A percentile compares a stretch with the other conserved stretches of the same genome.
phyloP scores from a whole-genome alignment of 768 basidiomycete genomes.

The Russula lepida region DNA sequence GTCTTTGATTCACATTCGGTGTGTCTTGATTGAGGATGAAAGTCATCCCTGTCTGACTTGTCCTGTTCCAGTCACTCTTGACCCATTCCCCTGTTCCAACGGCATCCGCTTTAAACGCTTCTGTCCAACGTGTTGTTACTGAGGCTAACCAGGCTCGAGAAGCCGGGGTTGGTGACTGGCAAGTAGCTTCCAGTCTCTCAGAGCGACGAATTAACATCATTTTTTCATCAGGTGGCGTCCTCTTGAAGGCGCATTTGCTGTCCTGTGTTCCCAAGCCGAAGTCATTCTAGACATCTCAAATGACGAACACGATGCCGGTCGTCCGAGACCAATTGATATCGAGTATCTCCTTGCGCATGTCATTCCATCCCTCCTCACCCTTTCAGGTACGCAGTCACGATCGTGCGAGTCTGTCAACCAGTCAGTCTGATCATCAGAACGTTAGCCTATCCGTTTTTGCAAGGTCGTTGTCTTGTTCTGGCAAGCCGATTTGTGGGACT shows the following conservation, averaged over 20 bases:
- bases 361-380: conserved; percentile 65
- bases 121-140: conserved; percentile 46
- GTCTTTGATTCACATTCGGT: conserved; percentile 81
- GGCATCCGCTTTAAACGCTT: conserved; percentile 43
- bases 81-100: conserved; percentile 46
- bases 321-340: conserved; percentile 65
- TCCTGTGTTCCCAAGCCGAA: conserved; percentile 73
- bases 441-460: conserved; percentile 82
- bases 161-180: conserved; percentile 57
- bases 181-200: conserved; percentile 21
- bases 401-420: background rate
- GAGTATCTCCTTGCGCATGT: conserved; percentile 66
- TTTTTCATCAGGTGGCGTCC: conserved; percentile 71
- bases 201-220: background rate
- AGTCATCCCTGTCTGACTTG: background rate
- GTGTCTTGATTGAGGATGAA: conserved; percentile 15
- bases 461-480: conserved; percentile 91
- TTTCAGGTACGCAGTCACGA: conserved; percentile 45
- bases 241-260: conserved; percentile 77
- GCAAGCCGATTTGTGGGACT: conserved; percentile 80
- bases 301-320: conserved; percentile 59
- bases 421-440: background rate
- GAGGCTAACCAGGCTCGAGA: conserved; percentile 50
- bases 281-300: conserved; percentile 68
- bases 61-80: conserved; percentile 42